phyloP scores from a whole-genome alignment of 768 basidiomycete species.

The Daedalea quercina region DNA sequence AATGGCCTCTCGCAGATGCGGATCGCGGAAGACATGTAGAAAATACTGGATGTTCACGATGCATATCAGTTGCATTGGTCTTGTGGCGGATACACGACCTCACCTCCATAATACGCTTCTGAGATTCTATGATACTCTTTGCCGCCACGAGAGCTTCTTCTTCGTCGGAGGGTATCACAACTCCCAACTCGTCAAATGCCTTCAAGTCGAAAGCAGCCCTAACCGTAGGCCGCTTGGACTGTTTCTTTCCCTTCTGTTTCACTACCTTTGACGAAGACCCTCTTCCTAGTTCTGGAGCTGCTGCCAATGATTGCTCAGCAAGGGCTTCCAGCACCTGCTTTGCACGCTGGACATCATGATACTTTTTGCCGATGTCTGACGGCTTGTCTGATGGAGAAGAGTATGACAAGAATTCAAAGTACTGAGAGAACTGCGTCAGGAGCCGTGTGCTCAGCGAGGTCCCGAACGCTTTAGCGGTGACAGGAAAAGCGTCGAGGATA shows the following conservation, averaged over 20 bases:
- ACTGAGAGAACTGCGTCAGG: too few species aligned
- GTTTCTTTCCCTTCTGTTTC: slow-evolving; percentile 15
- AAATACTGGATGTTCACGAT: background rate
- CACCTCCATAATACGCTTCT: slow-evolving; percentile 25
- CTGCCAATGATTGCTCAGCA: too few species aligned
- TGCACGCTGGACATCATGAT: too few species aligned
- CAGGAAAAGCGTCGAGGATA: too few species aligned
- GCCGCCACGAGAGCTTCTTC: slow-evolving; percentile 15
- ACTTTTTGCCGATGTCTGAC: too few species aligned
- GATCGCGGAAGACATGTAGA: slow-evolving; percentile 1
- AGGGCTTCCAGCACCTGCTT: too few species aligned
- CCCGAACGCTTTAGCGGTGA: too few species aligned
- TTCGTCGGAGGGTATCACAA: slow-evolving; percentile 17
- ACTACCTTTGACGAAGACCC: background rate
- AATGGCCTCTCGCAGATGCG: slow-evolving; percentile 2
- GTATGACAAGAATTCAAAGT: too few species aligned
- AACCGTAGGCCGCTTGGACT: slow-evolving; percentile 2
- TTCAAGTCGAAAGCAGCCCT: slow-evolving; percentile 4
- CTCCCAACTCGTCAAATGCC: slow-evolving; percentile 23
- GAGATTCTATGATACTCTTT: slow-evolving; percentile 12
- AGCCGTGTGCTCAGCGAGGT: too few species aligned
- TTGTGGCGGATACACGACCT: background rate
- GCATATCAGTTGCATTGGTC: background rate
- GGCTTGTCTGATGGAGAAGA: too few species aligned
- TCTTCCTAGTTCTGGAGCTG: slow-evolving; percentile 2